Evolutionary conservation across 106 monocot species (phyloP), one percentile per base, ranked within the genome.

Genomic region (Cymbidium sinense): DNA sequence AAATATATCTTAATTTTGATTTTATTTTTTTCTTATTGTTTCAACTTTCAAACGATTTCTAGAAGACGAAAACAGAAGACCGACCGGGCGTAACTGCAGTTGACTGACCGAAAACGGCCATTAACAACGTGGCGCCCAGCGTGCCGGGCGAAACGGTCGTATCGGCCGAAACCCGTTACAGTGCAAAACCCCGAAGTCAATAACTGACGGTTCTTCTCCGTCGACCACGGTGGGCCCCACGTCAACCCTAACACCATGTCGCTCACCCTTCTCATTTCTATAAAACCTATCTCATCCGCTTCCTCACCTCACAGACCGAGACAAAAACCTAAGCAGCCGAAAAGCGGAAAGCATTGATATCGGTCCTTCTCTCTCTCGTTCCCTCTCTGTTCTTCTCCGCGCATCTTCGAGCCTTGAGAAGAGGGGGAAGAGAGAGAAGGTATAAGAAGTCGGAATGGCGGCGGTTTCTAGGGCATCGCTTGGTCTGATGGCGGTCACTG

Each of bases 391-490:
- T 27, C 25, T 47, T 39, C 18, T 39, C 43, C 73, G 21, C n/a
- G 17, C 43, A 2, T 27, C 25, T 47, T 39, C 5, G 28, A 75
- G 27, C 74, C 29, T 29, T 25, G 29, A 25, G 73, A 74, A 43
- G 74, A 75, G 27, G 27, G 30, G 74, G 30, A 35, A 75, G 74
- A 75, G 43, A 43, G 74, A 75, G 43, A 74, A 31, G 50, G 74
- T 11, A 6, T 11, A 11, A 50, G 25, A 50, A 50, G 50, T 44
- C 2, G 75, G 51, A 35, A 78, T 69, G 50, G 61, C 83, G 29
- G 82, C 23, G 36, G 37, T 43, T 15, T 58, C 73, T 20, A 76
- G 75, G 76, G 52, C 76, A 50, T 44, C 79, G 10, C 39, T 72
- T 10, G 70, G 76, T 17, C 17, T 76, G 31, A 5, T 76, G 70